Conservation (phyloP, 352 stramenopile species). For the Pythium pyrilobum region DNA sequence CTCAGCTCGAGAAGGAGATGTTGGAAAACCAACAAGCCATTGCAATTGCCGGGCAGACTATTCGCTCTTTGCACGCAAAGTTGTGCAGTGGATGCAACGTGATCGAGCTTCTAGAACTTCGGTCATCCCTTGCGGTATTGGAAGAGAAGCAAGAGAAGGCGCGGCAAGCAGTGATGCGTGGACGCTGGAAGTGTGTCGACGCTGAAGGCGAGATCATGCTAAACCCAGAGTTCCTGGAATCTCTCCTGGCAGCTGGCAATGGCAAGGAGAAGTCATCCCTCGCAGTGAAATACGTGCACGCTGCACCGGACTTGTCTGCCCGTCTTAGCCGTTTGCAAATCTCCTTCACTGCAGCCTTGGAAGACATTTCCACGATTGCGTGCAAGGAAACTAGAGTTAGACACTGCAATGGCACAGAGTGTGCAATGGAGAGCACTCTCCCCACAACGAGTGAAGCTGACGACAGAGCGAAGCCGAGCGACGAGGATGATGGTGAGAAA, state of each 20-base stretch:
- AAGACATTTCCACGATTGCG: constrained; percentile 28
- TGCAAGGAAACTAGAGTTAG: constrained; percentile 3
- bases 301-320: constrained; percentile 41
- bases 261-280: background rate
- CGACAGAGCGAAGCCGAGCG: no score
- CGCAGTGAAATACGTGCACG: constrained; percentile 36
- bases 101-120: constrained; percentile 54
- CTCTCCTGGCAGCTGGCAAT: constrained; percentile 25
- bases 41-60: constrained; percentile 30
- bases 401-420: no score
- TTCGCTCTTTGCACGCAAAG: constrained; percentile 49
- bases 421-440: no score
- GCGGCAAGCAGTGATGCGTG: constrained; percentile 24
- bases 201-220: constrained; percentile 52
- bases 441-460: no score
- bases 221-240: constrained; percentile 58
- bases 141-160: constrained; percentile 40
- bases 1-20: constrained; percentile 29
- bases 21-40: constrained; percentile 43
- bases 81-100: constrained; percentile 50
- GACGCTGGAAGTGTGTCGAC: constrained; percentile 5
- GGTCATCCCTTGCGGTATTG: constrained; percentile 31
- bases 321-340: constrained; percentile 42
- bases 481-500: no score
- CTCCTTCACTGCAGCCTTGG: no score